These are phyloP conservation scores for Aspergillus cristatus DNA, from an alignment of 495 filamentous ascomycete species.

Conservation along the genomic window DNA sequence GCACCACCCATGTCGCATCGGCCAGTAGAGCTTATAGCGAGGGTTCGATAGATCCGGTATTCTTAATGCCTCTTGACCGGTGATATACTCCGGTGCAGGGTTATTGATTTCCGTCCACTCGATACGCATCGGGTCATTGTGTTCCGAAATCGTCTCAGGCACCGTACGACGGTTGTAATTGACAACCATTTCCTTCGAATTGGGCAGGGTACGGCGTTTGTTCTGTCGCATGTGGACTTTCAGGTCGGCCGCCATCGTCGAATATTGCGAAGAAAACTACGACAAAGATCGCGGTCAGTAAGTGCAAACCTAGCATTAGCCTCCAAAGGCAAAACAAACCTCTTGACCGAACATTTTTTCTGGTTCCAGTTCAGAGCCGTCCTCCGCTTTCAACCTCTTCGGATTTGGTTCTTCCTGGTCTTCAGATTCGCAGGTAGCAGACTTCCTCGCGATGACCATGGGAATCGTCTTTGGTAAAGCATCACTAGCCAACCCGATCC, in stretches of 20 bases:
- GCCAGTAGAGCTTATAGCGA: conserved; percentile 86
- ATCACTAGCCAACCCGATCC: conserved; percentile 89
- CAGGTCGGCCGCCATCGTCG: conserved; percentile 72
- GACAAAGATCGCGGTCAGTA: conserved; percentile 7
- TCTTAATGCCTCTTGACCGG: conserved; percentile 71
- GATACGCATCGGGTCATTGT: conserved; percentile 85
- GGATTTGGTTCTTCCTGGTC: conserved; percentile 76
- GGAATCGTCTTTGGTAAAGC: conserved; percentile 89
- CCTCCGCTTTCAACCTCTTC: conserved; percentile 71
- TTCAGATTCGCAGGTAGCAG: conserved; percentile 68
- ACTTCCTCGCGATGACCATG: conserved; percentile 80
- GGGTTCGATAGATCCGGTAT: conserved; percentile 86
- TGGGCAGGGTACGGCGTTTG: conserved; percentile 86
- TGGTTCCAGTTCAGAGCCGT: conserved; percentile 46
- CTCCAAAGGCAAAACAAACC: conserved; percentile 33
- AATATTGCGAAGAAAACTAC: conserved; percentile 67
- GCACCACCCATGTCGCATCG: conserved; percentile 73
- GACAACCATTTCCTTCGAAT: conserved; percentile 86
- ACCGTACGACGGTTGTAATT: conserved; percentile 80
- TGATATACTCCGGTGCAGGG: conserved; percentile 59
- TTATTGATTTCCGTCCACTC: conserved; percentile 90
- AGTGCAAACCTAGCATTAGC: background rate
- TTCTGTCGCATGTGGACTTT: conserved; percentile 85
- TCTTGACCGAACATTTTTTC: conserved; percentile 82
- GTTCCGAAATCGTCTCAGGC: conserved; percentile 78